These are phyloP conservation scores for Fraxinus quadrangulata DNA, from an alignment of 257 asterid species.

Conservation along the genomic window DNA sequence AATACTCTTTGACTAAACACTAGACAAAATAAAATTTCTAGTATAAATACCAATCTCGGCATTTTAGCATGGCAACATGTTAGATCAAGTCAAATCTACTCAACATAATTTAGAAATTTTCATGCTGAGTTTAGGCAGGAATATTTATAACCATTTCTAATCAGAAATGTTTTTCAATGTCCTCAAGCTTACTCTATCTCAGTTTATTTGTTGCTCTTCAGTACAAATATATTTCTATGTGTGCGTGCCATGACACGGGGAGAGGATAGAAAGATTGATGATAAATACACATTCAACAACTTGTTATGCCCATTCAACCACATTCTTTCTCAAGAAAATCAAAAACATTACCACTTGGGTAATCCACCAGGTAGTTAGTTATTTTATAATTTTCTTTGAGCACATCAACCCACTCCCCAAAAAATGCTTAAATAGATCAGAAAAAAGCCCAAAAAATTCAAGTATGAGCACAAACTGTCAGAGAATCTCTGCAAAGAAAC, in stretches of 20 bases:
- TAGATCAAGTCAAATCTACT: neutral
- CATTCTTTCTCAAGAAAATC: neutral
- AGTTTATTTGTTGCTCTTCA: neutral
- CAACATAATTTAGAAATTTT: neutral
- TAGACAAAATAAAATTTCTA: neutral
- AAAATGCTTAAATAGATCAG: neutral
- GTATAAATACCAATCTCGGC: neutral
- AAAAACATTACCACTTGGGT: neutral
- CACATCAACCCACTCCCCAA: neutral
- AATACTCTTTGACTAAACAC: neutral
- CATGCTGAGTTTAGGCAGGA: neutral
- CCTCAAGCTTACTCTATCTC: neutral
- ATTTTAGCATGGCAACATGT: neutral
- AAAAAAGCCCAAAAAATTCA: neutral
- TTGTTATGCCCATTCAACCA: neutral
- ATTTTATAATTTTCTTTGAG: neutral
- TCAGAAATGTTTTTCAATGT: neutral
- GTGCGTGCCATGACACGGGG: too few species aligned
- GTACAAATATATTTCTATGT: too few species aligned
- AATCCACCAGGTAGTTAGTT: neutral
- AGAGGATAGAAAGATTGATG: neutral
- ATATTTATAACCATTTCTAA: neutral
- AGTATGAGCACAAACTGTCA: constrained; percentile 25
- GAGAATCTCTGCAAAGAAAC: constrained; percentile 23
- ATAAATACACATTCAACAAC: neutral